These are phyloP conservation scores for Halophytophthora batemanensis DNA, from an alignment of 352 stramenopile species.

Conservation along the genomic window DNA sequence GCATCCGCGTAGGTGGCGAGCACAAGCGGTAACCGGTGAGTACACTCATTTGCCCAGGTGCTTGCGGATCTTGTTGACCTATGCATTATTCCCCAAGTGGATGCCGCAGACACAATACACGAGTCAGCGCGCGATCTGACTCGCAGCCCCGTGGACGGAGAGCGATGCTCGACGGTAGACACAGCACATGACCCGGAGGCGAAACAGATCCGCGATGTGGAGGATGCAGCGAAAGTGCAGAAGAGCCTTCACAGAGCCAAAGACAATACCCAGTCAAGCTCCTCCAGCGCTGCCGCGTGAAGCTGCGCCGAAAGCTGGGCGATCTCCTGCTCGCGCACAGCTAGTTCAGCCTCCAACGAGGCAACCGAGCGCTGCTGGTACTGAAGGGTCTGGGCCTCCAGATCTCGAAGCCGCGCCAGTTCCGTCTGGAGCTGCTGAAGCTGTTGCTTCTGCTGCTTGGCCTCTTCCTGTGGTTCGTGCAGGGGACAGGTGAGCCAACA, in stretches of 20 bases:
- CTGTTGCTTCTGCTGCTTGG: conserved; percentile 2
- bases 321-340: conserved; percentile 10
- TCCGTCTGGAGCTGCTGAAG: conserved; percentile 13
- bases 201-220: not conserved
- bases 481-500: too few relatives aligned
- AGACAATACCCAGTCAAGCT: conserved; percentile 17
- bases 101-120: not conserved
- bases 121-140: not conserved
- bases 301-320: conserved; percentile 7
- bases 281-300: conserved; percentile 6
- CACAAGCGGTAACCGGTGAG: too few relatives aligned
- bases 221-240: too few relatives aligned
- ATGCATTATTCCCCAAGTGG: not conserved
- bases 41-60: not conserved
- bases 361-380: conserved; percentile 14
- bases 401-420: conserved; percentile 8
- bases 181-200: too few relatives aligned
- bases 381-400: conserved; percentile 6
- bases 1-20: not conserved
- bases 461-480: conserved; percentile 5
- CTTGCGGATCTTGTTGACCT: conserved; percentile 2
- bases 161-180: not conserved
- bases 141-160: not conserved
- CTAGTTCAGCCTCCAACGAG: conserved; percentile 11
- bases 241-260: not conserved